Base-by-base conservation (phyloP, 1,284 basidiomycete species). In the Malassezia restricta region DNA sequence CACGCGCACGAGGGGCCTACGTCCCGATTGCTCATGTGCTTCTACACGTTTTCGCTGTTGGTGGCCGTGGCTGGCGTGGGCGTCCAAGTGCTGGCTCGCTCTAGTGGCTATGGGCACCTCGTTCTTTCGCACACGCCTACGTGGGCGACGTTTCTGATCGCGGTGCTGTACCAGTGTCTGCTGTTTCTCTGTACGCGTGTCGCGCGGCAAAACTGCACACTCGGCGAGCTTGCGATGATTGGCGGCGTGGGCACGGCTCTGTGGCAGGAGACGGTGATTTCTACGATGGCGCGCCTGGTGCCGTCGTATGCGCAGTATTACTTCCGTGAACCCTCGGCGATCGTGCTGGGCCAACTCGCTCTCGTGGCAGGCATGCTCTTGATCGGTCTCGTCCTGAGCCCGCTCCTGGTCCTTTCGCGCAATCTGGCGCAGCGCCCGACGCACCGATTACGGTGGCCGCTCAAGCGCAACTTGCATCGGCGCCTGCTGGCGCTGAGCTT, bases 291-390 rank as follows among this genome's bases (percentile, higher is more conserved):
- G 32, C 37, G 37, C 14, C 40, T 47, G 39, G 31, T 41, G 27
- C 40, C 44, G 14, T 24, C 44, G 24, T 44, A 37, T 31, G n/a
- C 12, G 14, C 84, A 92, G 77, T 87, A 87, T 73, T 91, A 90
- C 0, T 95, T 88, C 72, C 84, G 94, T 32, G 78, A 90, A 1
- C 91, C 94, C 2, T 94, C 87, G 0, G 90, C 92, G 3, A 79
- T 98, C 9, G 79, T 98, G 43, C 81, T 85, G 43, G 92, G 90
- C 74, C 94, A 98, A 72, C 80, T 92, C 38, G 89, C 94, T 0
- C 79, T 98, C 33, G 85, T 98, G 43, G 87, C 86, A 8, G 94
- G 94, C 27, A 86, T 89, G 0, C 82, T 98, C 54, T 78, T 96
- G 24, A 83, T 84, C 12, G 94, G 94, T 5, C 88, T 95, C 74